Percentiles rank a stretch among this genome's conserved stretches.
Conservation (phyloP, 2,329 filamentous ascomycete genomes). For the Lasiodiplodia sp. region DNA sequence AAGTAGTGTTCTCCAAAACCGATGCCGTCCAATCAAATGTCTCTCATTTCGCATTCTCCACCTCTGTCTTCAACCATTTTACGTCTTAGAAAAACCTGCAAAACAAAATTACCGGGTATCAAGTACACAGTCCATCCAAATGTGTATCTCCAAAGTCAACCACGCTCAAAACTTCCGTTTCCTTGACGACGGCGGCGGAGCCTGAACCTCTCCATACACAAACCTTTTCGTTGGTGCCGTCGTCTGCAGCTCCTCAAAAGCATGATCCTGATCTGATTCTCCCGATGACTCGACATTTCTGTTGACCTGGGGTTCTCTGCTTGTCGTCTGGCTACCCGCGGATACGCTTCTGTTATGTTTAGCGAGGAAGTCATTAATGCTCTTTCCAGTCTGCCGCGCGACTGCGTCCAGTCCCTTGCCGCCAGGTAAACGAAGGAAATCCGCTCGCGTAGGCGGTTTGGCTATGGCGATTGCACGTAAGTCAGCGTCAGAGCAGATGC, state of each 20-base stretch:
- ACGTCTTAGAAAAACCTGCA: neutral
- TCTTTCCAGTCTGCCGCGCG: neutral
- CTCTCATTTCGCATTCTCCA: neutral
- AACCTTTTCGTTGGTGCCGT: neutral
- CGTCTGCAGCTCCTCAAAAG: neutral
- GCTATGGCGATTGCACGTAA: neutral
- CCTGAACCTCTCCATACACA: no score
- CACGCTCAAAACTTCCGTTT: constrained; percentile 1
- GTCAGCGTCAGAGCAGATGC: constrained; percentile 1
- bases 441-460: neutral
- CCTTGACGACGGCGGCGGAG: neutral
- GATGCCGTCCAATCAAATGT: neutral
- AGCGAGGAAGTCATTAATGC: neutral
- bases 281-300: neutral
- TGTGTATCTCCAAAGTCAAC: no score
- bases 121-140: neutral
- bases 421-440: neutral
- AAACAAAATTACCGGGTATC: neutral
- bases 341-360: neutral
- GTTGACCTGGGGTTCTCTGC: no score
- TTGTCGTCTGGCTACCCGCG: neutral
- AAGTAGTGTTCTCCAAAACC: neutral
- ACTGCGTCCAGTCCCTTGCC: neutral
- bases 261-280: neutral
- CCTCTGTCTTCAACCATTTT: neutral